Evolutionary conservation across 2,329 filamentous ascomycete species (phyloP).

Genomic region (Penicillium digitatum): DNA sequence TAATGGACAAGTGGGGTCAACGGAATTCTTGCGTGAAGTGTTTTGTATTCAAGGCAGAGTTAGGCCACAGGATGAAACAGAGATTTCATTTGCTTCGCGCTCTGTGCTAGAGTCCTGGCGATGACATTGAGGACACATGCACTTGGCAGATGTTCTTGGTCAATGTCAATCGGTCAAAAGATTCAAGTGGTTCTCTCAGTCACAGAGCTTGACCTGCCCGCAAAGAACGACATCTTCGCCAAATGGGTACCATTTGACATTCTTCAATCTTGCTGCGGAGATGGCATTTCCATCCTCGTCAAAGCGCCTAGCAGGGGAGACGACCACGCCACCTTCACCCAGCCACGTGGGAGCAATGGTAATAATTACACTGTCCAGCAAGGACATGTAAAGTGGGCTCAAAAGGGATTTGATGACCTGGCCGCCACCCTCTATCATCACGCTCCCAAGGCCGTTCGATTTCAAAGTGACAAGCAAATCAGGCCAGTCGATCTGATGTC

Average conservation of each 20-base stretch:
- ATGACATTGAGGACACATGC: background rate
- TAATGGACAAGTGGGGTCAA: background rate
- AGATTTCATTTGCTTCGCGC: no score
- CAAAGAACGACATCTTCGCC: constrained; percentile 78
- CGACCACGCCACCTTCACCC: constrained; percentile 72
- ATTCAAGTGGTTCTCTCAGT: background rate
- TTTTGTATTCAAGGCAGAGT: no score
- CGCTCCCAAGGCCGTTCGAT: constrained; percentile 59
- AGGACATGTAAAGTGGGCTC: constrained; percentile 48
- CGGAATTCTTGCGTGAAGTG: no score
- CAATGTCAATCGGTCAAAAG: background rate
- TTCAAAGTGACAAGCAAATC: constrained; percentile 56
- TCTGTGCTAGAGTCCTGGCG: background rate
- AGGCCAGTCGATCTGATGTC: constrained; percentile 51
- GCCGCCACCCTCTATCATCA: constrained; percentile 90
- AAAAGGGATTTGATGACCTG: constrained; percentile 76
- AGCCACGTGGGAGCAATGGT: constrained; percentile 88
- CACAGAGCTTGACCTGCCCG: constrained; percentile 49
- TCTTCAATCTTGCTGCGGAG: constrained; percentile 54
- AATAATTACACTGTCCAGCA: constrained; percentile 73
- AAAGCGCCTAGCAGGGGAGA: constrained; percentile 61
- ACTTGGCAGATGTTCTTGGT: background rate
- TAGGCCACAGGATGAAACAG: background rate
- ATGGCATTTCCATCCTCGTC: constrained; percentile 53
- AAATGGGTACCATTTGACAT: constrained; percentile 70